Base-by-base conservation (phyloP, 768 basidiomycete genomes). In the Kwoniella botswanensis region DNA sequence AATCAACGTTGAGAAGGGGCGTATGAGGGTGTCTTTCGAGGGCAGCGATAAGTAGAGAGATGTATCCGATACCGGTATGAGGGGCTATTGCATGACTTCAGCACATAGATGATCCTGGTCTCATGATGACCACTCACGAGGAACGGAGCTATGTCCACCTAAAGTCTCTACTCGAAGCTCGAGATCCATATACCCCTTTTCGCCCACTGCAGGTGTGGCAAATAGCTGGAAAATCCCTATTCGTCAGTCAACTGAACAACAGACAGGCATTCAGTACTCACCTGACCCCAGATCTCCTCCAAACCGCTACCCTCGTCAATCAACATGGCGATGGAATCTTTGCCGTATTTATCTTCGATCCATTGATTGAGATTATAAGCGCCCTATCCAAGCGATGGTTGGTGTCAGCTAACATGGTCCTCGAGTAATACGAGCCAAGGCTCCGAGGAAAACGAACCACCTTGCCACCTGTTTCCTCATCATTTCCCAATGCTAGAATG, bases 1-100 rank as follows among this genome's bases (percentile, higher is more conserved):
- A 88, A 50, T 86, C 82, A 63, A 89, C 87, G 13, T 84, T 86
- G 60, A 93, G 85, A 57, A 86, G 41, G 0, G 77, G 72, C 18
- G 66, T 55, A 55, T 78, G 68, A 54, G 78, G 79, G 68, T 77
- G 61, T 18, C 72, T 52, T 67, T 83, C 82, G n/a, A 83, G 72
- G 6, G 69, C 76, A n/a, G 73, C 74, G 72, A 83, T 76, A 22
- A 80, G 67, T n/a, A 74, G 70, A 12, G 82, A 73, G 54, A 82
- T 69, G 63, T 76, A 74, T 9, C 82, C 82, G 65, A 83, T 83
- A 12, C 79, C 79, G n/a, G 82, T 80, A 68, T 83, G 82, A 52
- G 66, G 60, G 26, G 78, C 79, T 79, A 58, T 59, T 10, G 43
- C 55, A 13, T 54, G 52, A 29, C 24, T 41, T 56, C 44, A 54